These are phyloP conservation scores for Cladophialophora carrionii DNA, from an alignment of 2,329 filamentous ascomycete genomes.

Conservation along the genomic window DNA sequence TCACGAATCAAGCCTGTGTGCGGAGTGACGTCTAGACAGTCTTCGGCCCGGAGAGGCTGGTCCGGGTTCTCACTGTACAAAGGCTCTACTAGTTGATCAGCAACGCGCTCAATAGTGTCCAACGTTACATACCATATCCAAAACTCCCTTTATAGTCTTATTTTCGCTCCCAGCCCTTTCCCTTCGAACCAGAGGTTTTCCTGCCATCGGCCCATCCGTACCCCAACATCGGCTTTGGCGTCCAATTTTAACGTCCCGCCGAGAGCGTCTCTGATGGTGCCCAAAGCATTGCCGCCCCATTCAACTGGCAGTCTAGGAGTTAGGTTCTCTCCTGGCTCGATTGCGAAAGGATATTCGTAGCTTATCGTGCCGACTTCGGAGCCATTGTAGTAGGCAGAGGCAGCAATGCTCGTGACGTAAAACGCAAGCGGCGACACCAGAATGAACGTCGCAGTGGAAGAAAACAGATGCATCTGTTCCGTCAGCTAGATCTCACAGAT, in stretches of 20 bases:
- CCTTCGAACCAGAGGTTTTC: slow-evolving; percentile 73
- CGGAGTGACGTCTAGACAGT: background rate
- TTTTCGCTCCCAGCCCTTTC: slow-evolving; percentile 69
- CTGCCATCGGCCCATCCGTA: slow-evolving; percentile 74
- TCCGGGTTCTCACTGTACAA: background rate
- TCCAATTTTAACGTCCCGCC: slow-evolving; percentile 79
- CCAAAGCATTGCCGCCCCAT: slow-evolving; percentile 78
- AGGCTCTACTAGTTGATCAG: background rate
- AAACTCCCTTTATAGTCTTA: slow-evolving; percentile 50
- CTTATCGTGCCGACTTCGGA: slow-evolving; percentile 76
- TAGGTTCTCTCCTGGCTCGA: slow-evolving; percentile 71
- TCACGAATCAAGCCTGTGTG: background rate
- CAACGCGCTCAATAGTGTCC: background rate
- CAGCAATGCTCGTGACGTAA: slow-evolving; percentile 77
- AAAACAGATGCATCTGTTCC: slow-evolving; percentile 71
- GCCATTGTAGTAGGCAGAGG: slow-evolving; percentile 82
- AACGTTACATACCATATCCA: slow-evolving; percentile 13
- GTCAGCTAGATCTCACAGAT: slow-evolving; percentile 30
- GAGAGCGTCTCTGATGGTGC: slow-evolving; percentile 75
- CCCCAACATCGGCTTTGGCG: slow-evolving; percentile 73
- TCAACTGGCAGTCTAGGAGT: slow-evolving; percentile 80
- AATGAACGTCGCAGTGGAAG: slow-evolving; percentile 82
- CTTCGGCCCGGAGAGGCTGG: background rate
- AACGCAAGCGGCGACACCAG: slow-evolving; percentile 81
- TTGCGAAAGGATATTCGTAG: slow-evolving; percentile 73